These are phyloP conservation scores for Clonostachys solani DNA, from an alignment of 2,329 filamentous ascomycete species.

Conservation along the genomic window DNA sequence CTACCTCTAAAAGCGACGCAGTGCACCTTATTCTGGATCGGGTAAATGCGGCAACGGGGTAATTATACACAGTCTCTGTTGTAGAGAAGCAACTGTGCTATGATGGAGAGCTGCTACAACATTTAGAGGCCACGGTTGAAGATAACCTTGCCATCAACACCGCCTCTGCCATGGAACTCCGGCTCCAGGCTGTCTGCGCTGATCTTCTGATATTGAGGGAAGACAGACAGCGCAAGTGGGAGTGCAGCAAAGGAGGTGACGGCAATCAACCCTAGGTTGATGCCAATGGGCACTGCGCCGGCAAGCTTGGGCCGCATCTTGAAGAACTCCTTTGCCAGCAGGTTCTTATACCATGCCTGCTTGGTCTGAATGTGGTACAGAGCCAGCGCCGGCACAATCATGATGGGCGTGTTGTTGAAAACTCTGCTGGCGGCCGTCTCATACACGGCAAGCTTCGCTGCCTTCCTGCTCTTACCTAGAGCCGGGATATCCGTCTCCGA, in stretches of 20 bases:
- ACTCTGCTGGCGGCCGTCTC: conserved; percentile 92
- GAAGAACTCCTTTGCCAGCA: conserved; percentile 69
- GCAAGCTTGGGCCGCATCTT: conserved; percentile 66
- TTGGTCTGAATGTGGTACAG: conserved; percentile 73
- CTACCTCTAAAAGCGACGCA: too few relatives aligned
- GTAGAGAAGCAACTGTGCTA: not conserved
- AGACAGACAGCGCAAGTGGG: conserved; percentile 84
- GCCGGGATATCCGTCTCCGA: conserved; percentile 63
- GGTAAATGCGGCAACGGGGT: too few relatives aligned
- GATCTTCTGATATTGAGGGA: conserved; percentile 86
- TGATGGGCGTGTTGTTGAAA: conserved; percentile 92
- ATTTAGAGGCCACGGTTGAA: conserved; percentile 88
- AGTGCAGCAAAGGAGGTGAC: conserved; percentile 83
- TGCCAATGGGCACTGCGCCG: conserved; percentile 55
- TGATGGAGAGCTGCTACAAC: not conserved
- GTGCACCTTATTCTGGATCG: too few relatives aligned
- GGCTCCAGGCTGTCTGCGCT: conserved; percentile 72
- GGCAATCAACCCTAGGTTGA: conserved; percentile 86
- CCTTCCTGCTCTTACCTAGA: conserved; percentile 82
- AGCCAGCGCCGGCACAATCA: conserved; percentile 88
- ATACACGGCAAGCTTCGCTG: conserved; percentile 82
- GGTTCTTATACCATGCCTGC: conserved; percentile 29
- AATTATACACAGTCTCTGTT: not conserved
- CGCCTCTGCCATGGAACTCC: conserved; percentile 80
- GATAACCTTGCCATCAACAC: conserved; percentile 78